Evolutionary conservation across 2,329 filamentous ascomycete species (phyloP).

Genomic region (Aspergillus sergii): DNA sequence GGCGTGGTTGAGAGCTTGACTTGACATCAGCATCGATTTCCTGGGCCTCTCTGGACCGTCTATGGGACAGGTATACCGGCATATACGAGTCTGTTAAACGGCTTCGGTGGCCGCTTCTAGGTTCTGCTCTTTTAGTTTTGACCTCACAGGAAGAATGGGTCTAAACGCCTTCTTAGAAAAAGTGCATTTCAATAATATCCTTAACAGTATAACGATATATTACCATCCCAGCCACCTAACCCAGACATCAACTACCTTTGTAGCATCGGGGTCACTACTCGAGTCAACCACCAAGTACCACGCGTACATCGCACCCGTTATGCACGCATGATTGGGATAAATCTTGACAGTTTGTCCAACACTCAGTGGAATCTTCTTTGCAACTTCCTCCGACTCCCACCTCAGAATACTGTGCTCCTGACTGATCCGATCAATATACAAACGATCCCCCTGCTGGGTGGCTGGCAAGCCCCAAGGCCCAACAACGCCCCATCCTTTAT

Average conservation of each 20-base stretch:
- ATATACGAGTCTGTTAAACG: too few species aligned
- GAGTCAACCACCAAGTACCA: conserved; percentile 77
- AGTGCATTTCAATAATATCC: not conserved
- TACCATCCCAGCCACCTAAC: conserved; percentile 42
- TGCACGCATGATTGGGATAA: conserved; percentile 82
- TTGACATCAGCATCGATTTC: too few species aligned
- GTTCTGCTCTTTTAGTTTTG: not conserved
- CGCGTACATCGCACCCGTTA: conserved; percentile 69
- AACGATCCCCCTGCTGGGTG: conserved; percentile 47
- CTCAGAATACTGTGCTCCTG: conserved; percentile 77
- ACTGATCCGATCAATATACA: conserved; percentile 71
- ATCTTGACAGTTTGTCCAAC: conserved; percentile 70
- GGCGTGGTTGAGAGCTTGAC: too few species aligned
- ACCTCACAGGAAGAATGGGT: not conserved
- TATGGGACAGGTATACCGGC: too few species aligned
- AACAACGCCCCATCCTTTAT: conserved; percentile 71
- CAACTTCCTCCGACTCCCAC: conserved; percentile 55
- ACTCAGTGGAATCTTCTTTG: conserved; percentile 49
- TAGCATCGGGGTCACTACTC: conserved; percentile 52
- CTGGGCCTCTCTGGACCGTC: too few species aligned
- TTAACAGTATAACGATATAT: not conserved
- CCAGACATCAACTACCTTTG: conserved; percentile 76
- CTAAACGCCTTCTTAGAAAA: not conserved
- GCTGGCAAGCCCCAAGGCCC: conserved; percentile 56
- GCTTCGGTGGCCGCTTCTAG: not conserved